Conservation (phyloP, 192 early-diverging fungal genomes). For the Rhizophagus sp. region DNA sequence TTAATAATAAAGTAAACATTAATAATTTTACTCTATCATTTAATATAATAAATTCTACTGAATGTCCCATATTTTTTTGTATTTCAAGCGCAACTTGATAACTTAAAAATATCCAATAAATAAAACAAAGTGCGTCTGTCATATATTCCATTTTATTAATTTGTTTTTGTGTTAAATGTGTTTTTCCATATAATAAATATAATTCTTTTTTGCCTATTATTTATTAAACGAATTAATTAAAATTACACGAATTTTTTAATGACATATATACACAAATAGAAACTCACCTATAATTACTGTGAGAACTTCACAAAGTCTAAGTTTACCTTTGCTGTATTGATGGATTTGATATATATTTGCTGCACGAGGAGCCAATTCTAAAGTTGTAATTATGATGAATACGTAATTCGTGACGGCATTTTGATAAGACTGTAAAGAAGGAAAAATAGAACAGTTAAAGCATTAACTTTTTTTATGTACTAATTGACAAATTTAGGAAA, state of each 20-base stretch:
- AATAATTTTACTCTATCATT: background rate
- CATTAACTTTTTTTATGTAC: background rate
- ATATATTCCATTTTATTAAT: background rate
- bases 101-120: constrained; percentile 7
- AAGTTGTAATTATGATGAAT: constrained; percentile 6
- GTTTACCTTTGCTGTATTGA: background rate
- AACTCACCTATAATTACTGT: background rate
- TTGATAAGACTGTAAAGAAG: background rate
- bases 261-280: too few species aligned
- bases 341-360: constrained; percentile 16
- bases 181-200: background rate
- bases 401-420: background rate
- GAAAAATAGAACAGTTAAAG: background rate
- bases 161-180: background rate
- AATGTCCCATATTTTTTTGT: background rate
- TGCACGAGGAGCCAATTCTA: constrained; percentile 10
- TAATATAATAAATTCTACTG: background rate
- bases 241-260: too few species aligned
- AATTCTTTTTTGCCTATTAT: background rate
- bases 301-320: background rate
- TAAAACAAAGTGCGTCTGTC: background rate
- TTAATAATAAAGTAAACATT: background rate
- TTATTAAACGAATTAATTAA: background rate
- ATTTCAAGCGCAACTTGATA: background rate
- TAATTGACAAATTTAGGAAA: too few species aligned